A percentile compares a stretch with the other conserved stretches of the same genome.
phyloP scores from a whole-genome alignment of 2,329 filamentous ascomycete genomes.

The Exophiala lecanii-corni region DNA sequence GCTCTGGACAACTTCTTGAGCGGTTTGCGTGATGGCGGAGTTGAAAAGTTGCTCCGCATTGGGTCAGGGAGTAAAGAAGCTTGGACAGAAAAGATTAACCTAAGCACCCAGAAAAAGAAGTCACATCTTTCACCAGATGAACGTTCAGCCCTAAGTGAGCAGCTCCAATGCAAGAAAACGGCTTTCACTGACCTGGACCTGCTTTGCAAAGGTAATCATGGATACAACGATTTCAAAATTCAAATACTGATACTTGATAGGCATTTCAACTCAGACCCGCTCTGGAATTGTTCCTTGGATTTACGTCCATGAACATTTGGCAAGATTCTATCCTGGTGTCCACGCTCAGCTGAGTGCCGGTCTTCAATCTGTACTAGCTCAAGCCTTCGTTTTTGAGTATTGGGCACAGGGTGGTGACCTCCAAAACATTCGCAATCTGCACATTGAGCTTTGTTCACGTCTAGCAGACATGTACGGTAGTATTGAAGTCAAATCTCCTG shows the following conservation, averaged over 20 bases:
- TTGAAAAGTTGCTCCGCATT: conserved; percentile 28
- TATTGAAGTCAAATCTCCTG: neutral
- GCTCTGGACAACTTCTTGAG: conserved; percentile 31
- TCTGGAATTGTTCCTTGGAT: conserved; percentile 16
- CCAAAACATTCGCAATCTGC: conserved; percentile 24
- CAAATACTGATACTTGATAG: no score
- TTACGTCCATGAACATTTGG: conserved; percentile 13
- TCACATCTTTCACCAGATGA: conserved; percentile 10
- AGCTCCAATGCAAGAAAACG: conserved; percentile 7
- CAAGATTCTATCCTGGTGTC: conserved; percentile 8
- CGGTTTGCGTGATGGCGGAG: conserved; percentile 26
- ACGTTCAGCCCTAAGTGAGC: neutral
- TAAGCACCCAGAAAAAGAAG: conserved; percentile 15
- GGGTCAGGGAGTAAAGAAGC: conserved; percentile 29
- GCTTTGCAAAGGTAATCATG: conserved; percentile 19
- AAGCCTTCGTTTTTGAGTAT: conserved; percentile 27
- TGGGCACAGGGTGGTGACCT: conserved; percentile 29
- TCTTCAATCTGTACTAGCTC: conserved; percentile 5
- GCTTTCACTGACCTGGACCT: conserved; percentile 9
- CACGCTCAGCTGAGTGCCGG: conserved; percentile 15
- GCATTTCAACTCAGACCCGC: conserved; percentile 5
- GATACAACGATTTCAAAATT: no score
- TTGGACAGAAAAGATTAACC: conserved; percentile 22
- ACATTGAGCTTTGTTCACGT: conserved; percentile 24
- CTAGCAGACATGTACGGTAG: conserved; percentile 4